These are phyloP conservation scores for Apiotrichum veenhuisii DNA, from an alignment of 1,284 basidiomycete species.

Conservation along the genomic window DNA sequence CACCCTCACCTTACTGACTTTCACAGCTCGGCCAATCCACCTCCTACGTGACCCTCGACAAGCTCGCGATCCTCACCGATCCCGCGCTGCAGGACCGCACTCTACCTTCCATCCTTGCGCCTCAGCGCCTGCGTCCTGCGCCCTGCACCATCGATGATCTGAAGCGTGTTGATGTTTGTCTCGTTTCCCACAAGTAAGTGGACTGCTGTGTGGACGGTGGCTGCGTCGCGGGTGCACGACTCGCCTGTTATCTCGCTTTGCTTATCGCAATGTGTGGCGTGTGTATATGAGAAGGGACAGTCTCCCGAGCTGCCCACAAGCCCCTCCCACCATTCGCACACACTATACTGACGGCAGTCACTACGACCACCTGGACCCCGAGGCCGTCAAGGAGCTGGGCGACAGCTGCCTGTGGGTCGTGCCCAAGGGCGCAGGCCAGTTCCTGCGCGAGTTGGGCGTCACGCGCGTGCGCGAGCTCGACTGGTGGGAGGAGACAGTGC, in stretches of 20 bases:
- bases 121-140: conserved; percentile 48
- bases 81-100: conserved; percentile 53
- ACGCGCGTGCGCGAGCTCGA: conserved; percentile 47
- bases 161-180: conserved; percentile 49
- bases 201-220: too few relatives aligned
- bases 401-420: conserved; percentile 47
- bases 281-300: too few relatives aligned
- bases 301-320: too few relatives aligned
- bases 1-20: too few relatives aligned
- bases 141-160: conserved; percentile 50
- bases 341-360: conserved; percentile 35
- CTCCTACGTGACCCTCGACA: conserved; percentile 51
- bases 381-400: conserved; percentile 43
- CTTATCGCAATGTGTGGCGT: too few relatives aligned
- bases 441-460: conserved; percentile 39
- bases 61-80: conserved; percentile 53
- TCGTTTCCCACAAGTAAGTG: conserved; percentile 52
- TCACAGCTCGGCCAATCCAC: conserved; percentile 50
- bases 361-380: conserved; percentile 48
- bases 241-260: too few relatives aligned
- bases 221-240: too few relatives aligned
- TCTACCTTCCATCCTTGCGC: conserved; percentile 47
- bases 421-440: conserved; percentile 40
- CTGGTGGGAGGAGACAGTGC: conserved; percentile 47
- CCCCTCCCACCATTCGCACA: too few relatives aligned